Evolutionary conservation across 306 rosid species (phyloP), one percentile per base, ranked within the genome.

Genomic region (Cicer judaicum): DNA sequence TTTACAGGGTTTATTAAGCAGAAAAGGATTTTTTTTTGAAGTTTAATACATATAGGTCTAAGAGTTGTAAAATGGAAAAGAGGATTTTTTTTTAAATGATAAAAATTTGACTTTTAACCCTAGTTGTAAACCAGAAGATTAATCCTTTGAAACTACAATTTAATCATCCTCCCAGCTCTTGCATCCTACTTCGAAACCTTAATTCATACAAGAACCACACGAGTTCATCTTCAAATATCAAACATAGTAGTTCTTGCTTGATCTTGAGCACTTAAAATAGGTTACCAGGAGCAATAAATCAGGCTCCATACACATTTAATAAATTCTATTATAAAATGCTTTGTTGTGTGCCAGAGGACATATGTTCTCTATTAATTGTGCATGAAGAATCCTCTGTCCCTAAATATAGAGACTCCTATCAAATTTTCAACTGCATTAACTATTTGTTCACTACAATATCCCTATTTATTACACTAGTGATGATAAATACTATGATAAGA

Each of bases 191-290:
- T 29, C 4, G 6, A 43, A 10, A 24, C 41, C 21, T 29, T 24
- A 2, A 41, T 41, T 10, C 68, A 74, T 24, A 78, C 34, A 64
- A 66, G 8, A 70, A 56, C 34, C 52, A 46, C 66, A 67, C 13
- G 2, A 56, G 8, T 55, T 42, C 10, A 16, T 36, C 75, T 40
- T 55, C 59, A 24, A 56, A n/a, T n/a, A n/a, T n/a, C n/a, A n/a
- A 29, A 29, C 36, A 29, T 29, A 3, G 36, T 29, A 29, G 36
- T 29, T 29, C 36, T n/a, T 7, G 1, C 24, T 16, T 63, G 14
- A 53, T 64, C 36, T 18, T 10, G 42, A 42, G 56, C 57, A 67
- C 13, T 19, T 52, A 55, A 19, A 47, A 19, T 52, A 54, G 10
- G 73, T 5, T 42, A 9, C 10, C 41, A 66, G 10, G 24, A 52